These are phyloP conservation scores for Dryadomyces sulphureus DNA, from an alignment of 2,329 filamentous ascomycete genomes.

Conservation along the genomic window DNA sequence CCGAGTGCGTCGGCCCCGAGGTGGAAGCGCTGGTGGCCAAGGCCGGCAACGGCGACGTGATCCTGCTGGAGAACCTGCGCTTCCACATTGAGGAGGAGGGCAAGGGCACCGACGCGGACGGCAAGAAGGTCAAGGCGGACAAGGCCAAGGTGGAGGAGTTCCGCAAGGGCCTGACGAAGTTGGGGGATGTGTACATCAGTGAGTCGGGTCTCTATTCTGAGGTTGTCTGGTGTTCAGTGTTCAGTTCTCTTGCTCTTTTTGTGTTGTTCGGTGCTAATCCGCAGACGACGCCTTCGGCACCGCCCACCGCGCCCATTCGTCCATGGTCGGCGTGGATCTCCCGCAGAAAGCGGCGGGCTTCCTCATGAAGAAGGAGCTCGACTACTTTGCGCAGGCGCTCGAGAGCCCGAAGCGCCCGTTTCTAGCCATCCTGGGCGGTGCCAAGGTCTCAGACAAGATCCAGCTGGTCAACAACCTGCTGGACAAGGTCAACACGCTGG, in stretches of 20 bases:
- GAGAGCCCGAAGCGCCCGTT: conserved; percentile 89
- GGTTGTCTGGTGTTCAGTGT: too few species aligned
- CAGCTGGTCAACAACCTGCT: conserved; percentile 98
- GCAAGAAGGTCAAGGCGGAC: conserved; percentile 97
- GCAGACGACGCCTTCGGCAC: conserved; percentile 95
- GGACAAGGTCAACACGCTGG: conserved; percentile 91
- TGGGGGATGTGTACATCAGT: conserved; percentile 97
- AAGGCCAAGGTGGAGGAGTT: conserved; percentile 86
- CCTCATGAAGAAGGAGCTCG: conserved; percentile 99
- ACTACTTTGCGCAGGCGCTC: conserved; percentile 96
- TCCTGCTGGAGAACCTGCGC: conserved; percentile 92
- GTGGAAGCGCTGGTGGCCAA: conserved; percentile 81
- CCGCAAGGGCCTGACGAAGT: conserved; percentile 83
- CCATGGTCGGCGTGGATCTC: conserved; percentile 94
- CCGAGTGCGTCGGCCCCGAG: conserved; percentile 80
- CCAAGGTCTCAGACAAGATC: conserved; percentile 99
- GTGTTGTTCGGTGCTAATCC: not conserved
- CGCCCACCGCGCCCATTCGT: conserved; percentile 95
- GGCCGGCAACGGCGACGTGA: conserved; percentile 65
- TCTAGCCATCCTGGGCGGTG: conserved; percentile 94
- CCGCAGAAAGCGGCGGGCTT: conserved; percentile 96
- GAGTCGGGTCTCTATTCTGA: conserved; percentile 24
- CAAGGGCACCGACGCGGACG: conserved; percentile 80
- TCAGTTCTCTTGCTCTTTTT: too few species aligned
- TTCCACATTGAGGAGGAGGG: conserved; percentile 99